These are phyloP conservation scores for Podospora didyma DNA, from an alignment of 495 filamentous ascomycete genomes.

Conservation along the genomic window DNA sequence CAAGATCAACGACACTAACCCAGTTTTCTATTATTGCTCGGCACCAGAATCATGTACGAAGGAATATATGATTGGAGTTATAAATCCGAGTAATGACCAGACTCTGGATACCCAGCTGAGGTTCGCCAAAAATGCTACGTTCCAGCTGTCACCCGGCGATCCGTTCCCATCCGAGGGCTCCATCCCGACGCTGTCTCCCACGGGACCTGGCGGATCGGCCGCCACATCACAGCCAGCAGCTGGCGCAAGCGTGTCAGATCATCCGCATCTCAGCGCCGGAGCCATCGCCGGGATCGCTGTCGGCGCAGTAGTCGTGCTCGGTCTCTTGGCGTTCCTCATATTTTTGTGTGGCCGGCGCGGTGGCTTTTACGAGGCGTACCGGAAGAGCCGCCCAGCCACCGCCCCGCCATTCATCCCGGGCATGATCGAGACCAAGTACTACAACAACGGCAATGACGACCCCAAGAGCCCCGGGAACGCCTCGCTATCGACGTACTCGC, in stretches of 20 bases:
- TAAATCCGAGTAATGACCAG: slow-evolving; percentile 38
- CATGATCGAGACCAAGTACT: slow-evolving; percentile 21
- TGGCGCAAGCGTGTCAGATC: background rate
- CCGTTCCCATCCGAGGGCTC: slow-evolving; percentile 29
- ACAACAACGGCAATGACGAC: slow-evolving; percentile 3
- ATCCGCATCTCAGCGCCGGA: slow-evolving; percentile 24
- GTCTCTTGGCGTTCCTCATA: slow-evolving; percentile 33
- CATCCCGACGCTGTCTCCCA: slow-evolving; percentile 6
- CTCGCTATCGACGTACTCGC: slow-evolving; percentile 15
- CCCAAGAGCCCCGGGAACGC: slow-evolving; percentile 28
- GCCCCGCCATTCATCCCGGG: background rate
- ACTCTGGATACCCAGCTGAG: slow-evolving; percentile 28
- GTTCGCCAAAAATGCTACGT: slow-evolving; percentile 22
- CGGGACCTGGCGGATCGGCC: slow-evolving; percentile 5
- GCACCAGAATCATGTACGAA: slow-evolving; percentile 40
- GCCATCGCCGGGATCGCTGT: slow-evolving; percentile 49
- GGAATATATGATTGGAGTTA: slow-evolving; percentile 45
- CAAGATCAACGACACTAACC: slow-evolving; percentile 52
- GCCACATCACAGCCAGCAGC: slow-evolving; percentile 3
- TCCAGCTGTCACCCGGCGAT: slow-evolving; percentile 37
- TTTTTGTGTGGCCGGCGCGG: slow-evolving; percentile 41
- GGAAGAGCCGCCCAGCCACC: slow-evolving; percentile 14
- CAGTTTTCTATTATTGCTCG: slow-evolving; percentile 60
- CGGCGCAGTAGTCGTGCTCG: slow-evolving; percentile 35
- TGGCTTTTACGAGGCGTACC: slow-evolving; percentile 29